These are phyloP conservation scores for Lavandula angustifolia DNA, from an alignment of 257 asterid genomes.

Conservation along the genomic window DNA sequence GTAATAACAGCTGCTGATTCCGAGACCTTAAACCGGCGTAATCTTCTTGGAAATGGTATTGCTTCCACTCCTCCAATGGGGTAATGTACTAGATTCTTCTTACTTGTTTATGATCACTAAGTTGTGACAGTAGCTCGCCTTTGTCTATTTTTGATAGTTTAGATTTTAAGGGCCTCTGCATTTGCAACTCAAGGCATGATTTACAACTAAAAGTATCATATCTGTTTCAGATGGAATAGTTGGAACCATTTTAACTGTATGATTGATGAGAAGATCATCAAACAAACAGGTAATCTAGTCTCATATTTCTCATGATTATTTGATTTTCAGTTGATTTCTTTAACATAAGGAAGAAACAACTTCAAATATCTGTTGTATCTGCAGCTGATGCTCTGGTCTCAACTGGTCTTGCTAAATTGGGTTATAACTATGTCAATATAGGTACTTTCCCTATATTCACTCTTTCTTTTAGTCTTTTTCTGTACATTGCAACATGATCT, in stretches of 20 bases:
- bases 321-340: neutral
- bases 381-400: slow-evolving; percentile 87
- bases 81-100: neutral
- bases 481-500: neutral
- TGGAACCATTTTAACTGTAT: slow-evolving; percentile 77
- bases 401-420: slow-evolving; percentile 73
- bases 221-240: slow-evolving; percentile 70
- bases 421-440: slow-evolving; percentile 72
- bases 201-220: neutral
- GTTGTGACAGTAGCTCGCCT: too few species aligned
- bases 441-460: slow-evolving; percentile 40
- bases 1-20: neutral
- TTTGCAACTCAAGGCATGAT: too few species aligned
- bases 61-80: slow-evolving; percentile 55
- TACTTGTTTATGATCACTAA: neutral
- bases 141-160: too few species aligned
- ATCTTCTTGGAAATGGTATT: slow-evolving; percentile 42
- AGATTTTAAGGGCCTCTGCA: too few species aligned
- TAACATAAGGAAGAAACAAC: neutral
- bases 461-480: neutral
- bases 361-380: neutral
- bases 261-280: slow-evolving; percentile 63
- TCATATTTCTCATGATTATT: neutral
- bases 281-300: slow-evolving; percentile 51
- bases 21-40: slow-evolving; percentile 26